phyloP scores from a whole-genome alignment of 331 rosid species.

The Spiraea crenata region DNA sequence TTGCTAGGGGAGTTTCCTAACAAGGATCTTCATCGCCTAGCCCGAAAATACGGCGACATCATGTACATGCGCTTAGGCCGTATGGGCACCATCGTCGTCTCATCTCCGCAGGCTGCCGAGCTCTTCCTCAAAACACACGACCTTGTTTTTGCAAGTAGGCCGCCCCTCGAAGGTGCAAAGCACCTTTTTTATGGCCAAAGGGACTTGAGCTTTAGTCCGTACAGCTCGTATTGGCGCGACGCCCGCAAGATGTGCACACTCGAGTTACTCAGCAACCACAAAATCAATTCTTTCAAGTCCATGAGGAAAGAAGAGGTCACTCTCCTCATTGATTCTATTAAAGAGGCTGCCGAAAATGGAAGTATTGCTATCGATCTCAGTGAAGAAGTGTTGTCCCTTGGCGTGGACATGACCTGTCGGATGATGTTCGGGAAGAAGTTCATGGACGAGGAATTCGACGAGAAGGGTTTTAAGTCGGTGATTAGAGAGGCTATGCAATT shows the following conservation, averaged over 20 bases:
- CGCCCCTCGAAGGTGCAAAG: constrained; percentile 33
- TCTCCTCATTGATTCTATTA: neutral
- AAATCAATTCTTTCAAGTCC: constrained; percentile 37
- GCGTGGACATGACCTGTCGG: constrained; percentile 9
- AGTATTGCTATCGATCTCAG: constrained; percentile 13
- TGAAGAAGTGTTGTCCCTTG: constrained; percentile 1
- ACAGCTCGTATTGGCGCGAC: constrained; percentile 60
- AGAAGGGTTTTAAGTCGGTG: constrained; percentile 12
- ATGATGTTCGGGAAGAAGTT: constrained; percentile 28
- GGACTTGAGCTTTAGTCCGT: constrained; percentile 25
- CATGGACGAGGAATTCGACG: no score
- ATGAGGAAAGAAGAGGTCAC: constrained; percentile 33
- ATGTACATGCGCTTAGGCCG: constrained; percentile 5
- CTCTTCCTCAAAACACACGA: no score
- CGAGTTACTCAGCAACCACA: constrained; percentile 38
- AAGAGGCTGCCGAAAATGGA: neutral
- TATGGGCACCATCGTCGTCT: constrained; percentile 53
- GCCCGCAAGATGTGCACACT: constrained; percentile 60
- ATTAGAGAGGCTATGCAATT: constrained; percentile 1
- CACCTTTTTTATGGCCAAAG: constrained; percentile 38
- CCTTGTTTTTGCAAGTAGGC: constrained; percentile 57
- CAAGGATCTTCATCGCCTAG: constrained; percentile 3
- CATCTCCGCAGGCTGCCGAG: constrained; percentile 59
- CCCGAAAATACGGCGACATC: constrained; percentile 46
- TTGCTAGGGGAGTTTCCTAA: constrained; percentile 2